These are phyloP conservation scores for Phoma sp. DNA, from an alignment of 2,329 filamentous ascomycete species.

Conservation along the genomic window DNA sequence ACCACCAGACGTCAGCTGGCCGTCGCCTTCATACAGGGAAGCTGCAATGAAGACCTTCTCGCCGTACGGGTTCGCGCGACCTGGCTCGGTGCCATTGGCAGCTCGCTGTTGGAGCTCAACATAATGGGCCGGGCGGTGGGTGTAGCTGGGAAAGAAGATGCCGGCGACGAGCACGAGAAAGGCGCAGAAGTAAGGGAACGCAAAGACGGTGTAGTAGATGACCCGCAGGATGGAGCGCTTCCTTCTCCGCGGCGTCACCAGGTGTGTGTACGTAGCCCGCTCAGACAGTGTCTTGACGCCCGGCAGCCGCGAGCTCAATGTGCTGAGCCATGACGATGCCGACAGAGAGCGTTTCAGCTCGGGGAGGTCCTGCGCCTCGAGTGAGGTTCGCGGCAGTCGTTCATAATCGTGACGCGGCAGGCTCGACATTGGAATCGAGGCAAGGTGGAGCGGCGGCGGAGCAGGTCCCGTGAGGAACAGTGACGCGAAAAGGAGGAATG, in stretches of 20 bases:
- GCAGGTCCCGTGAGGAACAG: constrained; percentile 3
- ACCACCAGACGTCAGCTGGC: constrained; percentile 64
- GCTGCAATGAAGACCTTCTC: constrained; percentile 78
- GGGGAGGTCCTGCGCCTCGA: constrained; percentile 30
- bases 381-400: constrained; percentile 39
- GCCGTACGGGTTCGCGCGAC: constrained; percentile 58
- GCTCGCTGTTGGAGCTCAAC: constrained; percentile 48
- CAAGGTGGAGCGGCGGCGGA: neutral
- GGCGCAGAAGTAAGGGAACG: constrained; percentile 39
- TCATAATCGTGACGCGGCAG: constrained; percentile 39
- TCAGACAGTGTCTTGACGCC: constrained; percentile 37
- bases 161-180: constrained; percentile 52
- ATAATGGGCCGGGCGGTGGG: constrained; percentile 61
- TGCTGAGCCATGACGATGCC: constrained; percentile 34
- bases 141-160: constrained; percentile 63
- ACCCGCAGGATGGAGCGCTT: constrained; percentile 41
- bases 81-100: constrained; percentile 30
- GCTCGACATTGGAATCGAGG: constrained; percentile 23
- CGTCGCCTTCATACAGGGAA: constrained; percentile 70
- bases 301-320: constrained; percentile 24
- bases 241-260: constrained; percentile 41
- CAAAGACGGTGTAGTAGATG: constrained; percentile 41
- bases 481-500: constrained; percentile 1
- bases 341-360: constrained; percentile 20
- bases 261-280: constrained; percentile 38